Percentiles rank a stretch among this genome's conserved stretches.
Evolutionary conservation across 352 stramenopile genomes (phyloP).

Genomic region (Halophytophthora batemanensis): DNA sequence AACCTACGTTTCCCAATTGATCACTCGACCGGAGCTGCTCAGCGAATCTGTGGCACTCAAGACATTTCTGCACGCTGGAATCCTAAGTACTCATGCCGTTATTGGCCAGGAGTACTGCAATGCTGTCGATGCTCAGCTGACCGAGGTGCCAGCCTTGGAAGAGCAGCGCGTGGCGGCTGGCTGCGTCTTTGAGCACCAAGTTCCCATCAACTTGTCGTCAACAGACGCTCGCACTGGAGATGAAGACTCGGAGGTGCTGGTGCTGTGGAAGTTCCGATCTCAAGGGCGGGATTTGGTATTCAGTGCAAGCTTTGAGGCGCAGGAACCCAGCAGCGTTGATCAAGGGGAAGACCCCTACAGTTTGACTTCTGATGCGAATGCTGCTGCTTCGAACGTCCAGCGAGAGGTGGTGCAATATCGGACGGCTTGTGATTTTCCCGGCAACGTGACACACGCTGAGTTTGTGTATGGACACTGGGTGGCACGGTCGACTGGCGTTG

Average conservation of each 20-base stretch:
- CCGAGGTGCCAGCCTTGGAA: neutral
- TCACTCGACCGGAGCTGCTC: conserved; percentile 15
- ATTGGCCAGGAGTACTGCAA: conserved; percentile 18
- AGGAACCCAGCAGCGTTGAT: neutral
- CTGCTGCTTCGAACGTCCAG: conserved; percentile 1
- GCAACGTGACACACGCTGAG: neutral
- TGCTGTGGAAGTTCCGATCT: conserved; percentile 47
- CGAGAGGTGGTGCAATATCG: conserved; percentile 25
- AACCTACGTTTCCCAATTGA: conserved; percentile 16
- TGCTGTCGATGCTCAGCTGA: conserved; percentile 15
- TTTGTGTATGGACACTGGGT: conserved; percentile 35
- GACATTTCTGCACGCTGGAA: conserved; percentile 25
- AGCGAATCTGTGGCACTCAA: conserved; percentile 19
- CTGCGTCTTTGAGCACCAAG: conserved; percentile 22
- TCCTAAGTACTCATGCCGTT: conserved; percentile 13
- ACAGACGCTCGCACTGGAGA: neutral
- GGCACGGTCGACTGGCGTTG: conserved; percentile 9
- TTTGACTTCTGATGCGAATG: conserved; percentile 1
- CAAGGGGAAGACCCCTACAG: conserved; percentile 24
- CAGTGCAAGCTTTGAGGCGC: conserved; percentile 24
- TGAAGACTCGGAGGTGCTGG: conserved; percentile 11
- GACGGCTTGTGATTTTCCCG: conserved; percentile 24
- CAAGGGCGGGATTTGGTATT: conserved; percentile 28
- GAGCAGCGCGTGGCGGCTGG: conserved; percentile 25
- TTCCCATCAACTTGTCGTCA: conserved; percentile 12